Base-by-base conservation (phyloP, 2,329 filamentous ascomycete genomes). In the Trichophyton mentagrophytes region DNA sequence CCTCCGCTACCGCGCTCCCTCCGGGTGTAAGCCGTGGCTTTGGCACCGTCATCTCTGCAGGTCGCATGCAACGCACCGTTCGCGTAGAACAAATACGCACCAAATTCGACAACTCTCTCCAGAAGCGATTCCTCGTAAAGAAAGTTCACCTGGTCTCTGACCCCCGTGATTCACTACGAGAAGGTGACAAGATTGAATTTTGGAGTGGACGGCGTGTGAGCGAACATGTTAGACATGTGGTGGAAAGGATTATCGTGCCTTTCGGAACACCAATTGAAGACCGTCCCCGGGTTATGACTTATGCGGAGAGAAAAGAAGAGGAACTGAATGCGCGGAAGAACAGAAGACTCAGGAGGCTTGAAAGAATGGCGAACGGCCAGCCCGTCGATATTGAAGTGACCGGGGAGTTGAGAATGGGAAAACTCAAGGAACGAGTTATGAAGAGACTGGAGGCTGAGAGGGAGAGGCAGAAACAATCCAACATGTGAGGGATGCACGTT, bases 111-210 rank as follows among this genome's bases (percentile, higher is more conserved):
- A 65, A 68, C 22, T 66, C 70, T 51, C 67, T 76, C 46, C 70
- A 69, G 60, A 75, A 75, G 65, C 66, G 63, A 58, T 76, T 73
- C 66, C 70, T 71, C 1, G 66, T 71, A 60, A 67, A 69, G 44
- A 72, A 68, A 11, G 67, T 65, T 11, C 71, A 68, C 62, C 64
- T 72, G 6, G 74, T 76, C 1, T 67, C 70, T 1, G 74, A 77
- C 62, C 74, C 74, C 11, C 68, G 66, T 60, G 70, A 76, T 65
- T 76, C 73, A 6, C 68, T 76, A 40, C 72, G 74, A 46, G 69
- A 74, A 44, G 74, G 74, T n/a, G 74, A 77, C 59, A 72, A 76
- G 58, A 73, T 77, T 61, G 73, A 76, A 63, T 77, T 76, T 62
- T 72, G 73, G 60, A 74, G 72, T 6, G 74, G 74, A 1, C 69